phyloP scores from a whole-genome alignment of 2,329 filamentous ascomycete genomes.

The Claviceps pusilla region DNA sequence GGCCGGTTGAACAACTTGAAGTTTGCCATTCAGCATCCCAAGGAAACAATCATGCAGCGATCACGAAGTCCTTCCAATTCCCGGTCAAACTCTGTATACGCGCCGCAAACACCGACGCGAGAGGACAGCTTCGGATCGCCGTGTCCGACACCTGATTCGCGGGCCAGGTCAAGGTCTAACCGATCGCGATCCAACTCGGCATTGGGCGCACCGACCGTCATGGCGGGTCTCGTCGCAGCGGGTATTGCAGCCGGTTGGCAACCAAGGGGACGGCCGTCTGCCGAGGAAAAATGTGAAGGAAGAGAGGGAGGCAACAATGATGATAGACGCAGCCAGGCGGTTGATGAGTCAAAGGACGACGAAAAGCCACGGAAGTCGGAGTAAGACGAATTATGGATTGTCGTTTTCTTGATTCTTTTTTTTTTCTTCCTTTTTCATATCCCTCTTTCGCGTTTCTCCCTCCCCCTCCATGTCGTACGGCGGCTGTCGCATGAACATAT shows the following conservation, averaged over 20 bases:
- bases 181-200: constrained; percentile 54
- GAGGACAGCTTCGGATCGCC: constrained; percentile 35
- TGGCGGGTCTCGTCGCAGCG: constrained; percentile 71
- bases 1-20: constrained; percentile 69
- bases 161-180: constrained; percentile 52
- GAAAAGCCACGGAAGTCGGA: constrained; percentile 14
- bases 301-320: not conserved
- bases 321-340: constrained; percentile 6
- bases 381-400: constrained; percentile 2
- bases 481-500: not conserved
- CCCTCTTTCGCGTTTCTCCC: not conserved
- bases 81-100: constrained; percentile 46
- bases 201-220: constrained; percentile 59
- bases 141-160: constrained; percentile 42
- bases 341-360: constrained; percentile 4
- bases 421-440: not conserved
- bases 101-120: constrained; percentile 48
- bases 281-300: constrained; percentile 12
- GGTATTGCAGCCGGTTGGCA: constrained; percentile 66
- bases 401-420: not conserved
- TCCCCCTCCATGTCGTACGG: not conserved
- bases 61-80: constrained; percentile 49
- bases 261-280: constrained; percentile 40
- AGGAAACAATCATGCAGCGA: constrained; percentile 49
- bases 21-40: constrained; percentile 62